A percentile compares a stretch with the other conserved stretches of the same genome.
phyloP scores from a whole-genome alignment of 1,139 yeast genomes.

The Yarrowia galli region DNA sequence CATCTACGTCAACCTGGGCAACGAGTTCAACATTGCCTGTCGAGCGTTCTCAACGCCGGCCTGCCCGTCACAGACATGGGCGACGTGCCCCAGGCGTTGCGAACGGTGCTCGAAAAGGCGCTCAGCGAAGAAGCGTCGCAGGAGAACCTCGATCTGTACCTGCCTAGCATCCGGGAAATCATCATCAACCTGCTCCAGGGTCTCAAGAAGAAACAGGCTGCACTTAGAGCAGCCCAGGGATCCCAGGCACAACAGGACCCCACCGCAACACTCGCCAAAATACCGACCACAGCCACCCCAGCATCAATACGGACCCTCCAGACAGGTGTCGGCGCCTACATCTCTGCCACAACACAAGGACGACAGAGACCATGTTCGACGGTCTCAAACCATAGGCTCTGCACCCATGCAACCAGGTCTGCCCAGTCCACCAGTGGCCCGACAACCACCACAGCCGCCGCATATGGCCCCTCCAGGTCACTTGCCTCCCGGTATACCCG shows the following conservation, averaged over 20 bases:
- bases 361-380: slow-evolving; percentile 22
- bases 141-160: slow-evolving; percentile 76
- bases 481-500: neutral
- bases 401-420: slow-evolving; percentile 22
- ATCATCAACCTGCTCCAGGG: slow-evolving; percentile 82
- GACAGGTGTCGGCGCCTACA: slow-evolving; percentile 35
- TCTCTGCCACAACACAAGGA: slow-evolving; percentile 20
- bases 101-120: slow-evolving; percentile 85
- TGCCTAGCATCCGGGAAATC: slow-evolving; percentile 86
- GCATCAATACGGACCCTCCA: slow-evolving; percentile 40
- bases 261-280: slow-evolving; percentile 17
- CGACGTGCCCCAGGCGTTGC: slow-evolving; percentile 74
- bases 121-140: slow-evolving; percentile 87
- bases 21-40: slow-evolving; percentile 88
- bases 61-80: slow-evolving; percentile 73
- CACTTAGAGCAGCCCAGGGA: slow-evolving; percentile 40
- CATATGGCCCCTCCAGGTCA: slow-evolving; percentile 40
- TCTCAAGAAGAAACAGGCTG: slow-evolving; percentile 75
- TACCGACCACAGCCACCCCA: slow-evolving; percentile 40
- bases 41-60: slow-evolving; percentile 71
- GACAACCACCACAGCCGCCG: slow-evolving; percentile 17
- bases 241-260: neutral
- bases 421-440: slow-evolving; percentile 17
- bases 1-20: slow-evolving; percentile 90
- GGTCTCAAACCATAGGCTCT: slow-evolving; percentile 24